Evolutionary conservation across 441 rosid species (phyloP), one percentile per base, ranked within the genome.

Genomic region (Kokia cookei): DNA sequence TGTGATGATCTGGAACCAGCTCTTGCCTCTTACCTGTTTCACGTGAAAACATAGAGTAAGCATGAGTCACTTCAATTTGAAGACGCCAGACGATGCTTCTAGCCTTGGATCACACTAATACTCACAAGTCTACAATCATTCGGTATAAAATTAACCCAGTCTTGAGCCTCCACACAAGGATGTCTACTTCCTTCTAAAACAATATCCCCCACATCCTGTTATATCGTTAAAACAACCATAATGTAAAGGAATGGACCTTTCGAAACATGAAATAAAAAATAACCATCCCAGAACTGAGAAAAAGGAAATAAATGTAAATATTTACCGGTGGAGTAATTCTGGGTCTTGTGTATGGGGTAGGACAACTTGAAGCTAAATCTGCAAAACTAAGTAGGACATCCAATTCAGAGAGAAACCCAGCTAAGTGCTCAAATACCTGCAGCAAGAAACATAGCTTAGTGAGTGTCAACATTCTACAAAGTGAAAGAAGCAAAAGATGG

Each of bases 81-180:
- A 60, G 79, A 75, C 55, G 70, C 58, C 61, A 69, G 75, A 81
- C 77, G 60, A 70, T 73, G 55, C 29, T 53, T 17, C 19, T 3
- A 62, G 53, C 61, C 58, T 71, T 51, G 15, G 43, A 48, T 58
- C 60, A 70, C 69, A 54, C 71, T 74, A 70, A 78, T 73, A 84
- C 97, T 86, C 79, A 93, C 99, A 76, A 96, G 98, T 83, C 80
- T 88, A 80, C 97, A 96, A 77, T 96, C 97, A 84, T 96, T 96
- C 73, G 98, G 98, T 86, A 96, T 96, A 83, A 96, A 96, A 84
- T 93, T 96, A 83, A 93, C 98, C 99, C 99, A 96, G 67, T 96
- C 97, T 77, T 96, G 98, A 77, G 99, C 99, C 84, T 93, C 99
- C 76, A 96, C 99, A 72, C 99, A 96, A 47, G 99, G 99, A 84